phyloP scores from a whole-genome alignment of 257 asterid genomes.

The Lithospermum erythrorhizon region DNA sequence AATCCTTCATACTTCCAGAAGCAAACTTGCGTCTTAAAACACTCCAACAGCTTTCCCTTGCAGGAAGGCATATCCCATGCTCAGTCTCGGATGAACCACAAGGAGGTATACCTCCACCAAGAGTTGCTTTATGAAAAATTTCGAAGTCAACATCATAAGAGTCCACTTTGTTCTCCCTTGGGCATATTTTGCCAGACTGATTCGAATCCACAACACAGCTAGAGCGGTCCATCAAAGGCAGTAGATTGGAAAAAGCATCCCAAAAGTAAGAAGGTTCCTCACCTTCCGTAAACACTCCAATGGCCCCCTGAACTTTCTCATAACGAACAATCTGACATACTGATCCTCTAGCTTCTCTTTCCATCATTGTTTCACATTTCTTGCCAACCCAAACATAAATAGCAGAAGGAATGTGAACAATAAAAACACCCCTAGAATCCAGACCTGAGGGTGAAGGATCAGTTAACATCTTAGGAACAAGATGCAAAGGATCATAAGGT shows the following conservation, averaged over 20 bases:
- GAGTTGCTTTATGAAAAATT: slow-evolving; percentile 32
- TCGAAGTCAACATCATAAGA: slow-evolving; percentile 30
- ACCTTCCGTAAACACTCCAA: slow-evolving; percentile 25
- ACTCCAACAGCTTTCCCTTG: slow-evolving; percentile 39
- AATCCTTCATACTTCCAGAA: slow-evolving; percentile 32
- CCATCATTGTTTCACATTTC: slow-evolving; percentile 33
- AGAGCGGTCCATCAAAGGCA: slow-evolving; percentile 33
- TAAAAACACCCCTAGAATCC: slow-evolving; percentile 47
- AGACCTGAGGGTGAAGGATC: slow-evolving; percentile 35
- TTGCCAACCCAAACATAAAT: slow-evolving; percentile 42
- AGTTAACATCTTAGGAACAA: slow-evolving; percentile 38
- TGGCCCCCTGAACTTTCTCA: slow-evolving; percentile 38
- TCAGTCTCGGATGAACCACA: slow-evolving; percentile 30
- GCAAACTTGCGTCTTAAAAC: slow-evolving; percentile 27
- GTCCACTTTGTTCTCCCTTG: slow-evolving; percentile 26
- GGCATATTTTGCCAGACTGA: slow-evolving; percentile 15
- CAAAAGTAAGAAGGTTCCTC: slow-evolving; percentile 37
- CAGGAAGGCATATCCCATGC: slow-evolving; percentile 31
- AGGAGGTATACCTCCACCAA: slow-evolving; percentile 40
- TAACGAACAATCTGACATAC: slow-evolving; percentile 44
- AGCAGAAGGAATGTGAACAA: slow-evolving; percentile 32
- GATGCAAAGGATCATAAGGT: slow-evolving; percentile 43
- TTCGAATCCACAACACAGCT: slow-evolving; percentile 15
- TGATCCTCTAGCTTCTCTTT: slow-evolving; percentile 40
- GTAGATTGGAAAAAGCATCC: slow-evolving; percentile 35